Percentiles rank a stretch among this genome's conserved stretches.
These are phyloP conservation scores for Plasmodium coatneyi DNA, from an alignment of 169 alveolate species.

Conservation along the genomic window DNA sequence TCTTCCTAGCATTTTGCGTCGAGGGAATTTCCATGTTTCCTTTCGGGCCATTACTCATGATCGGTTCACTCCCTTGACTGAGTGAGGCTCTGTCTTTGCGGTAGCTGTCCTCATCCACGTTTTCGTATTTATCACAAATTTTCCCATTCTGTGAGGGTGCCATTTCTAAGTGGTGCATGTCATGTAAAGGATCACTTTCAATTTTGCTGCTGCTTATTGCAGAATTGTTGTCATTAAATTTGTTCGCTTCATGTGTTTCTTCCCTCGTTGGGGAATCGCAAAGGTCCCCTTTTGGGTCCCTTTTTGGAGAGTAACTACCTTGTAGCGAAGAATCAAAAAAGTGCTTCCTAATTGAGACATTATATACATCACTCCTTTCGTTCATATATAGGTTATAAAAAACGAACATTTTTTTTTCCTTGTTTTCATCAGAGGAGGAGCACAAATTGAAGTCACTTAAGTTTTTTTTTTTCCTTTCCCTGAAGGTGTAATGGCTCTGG, in stretches of 20 bases:
- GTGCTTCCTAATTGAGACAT: not conserved
- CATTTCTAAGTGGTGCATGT: not conserved
- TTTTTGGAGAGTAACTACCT: not conserved
- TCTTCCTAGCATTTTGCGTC: not conserved
- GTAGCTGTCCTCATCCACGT: not conserved
- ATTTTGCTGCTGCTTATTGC: not conserved
- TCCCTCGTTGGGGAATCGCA: not conserved
- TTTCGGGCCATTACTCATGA: not conserved
- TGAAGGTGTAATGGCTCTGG: constrained; percentile 26
- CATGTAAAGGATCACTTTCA: not conserved
- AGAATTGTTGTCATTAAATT: not conserved
- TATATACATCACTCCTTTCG: constrained; percentile 13
- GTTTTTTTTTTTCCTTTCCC: constrained; percentile 65
- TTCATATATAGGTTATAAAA: constrained; percentile 68
- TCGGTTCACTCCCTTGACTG: not conserved
- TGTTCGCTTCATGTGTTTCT: not conserved
- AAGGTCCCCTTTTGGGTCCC: not conserved
- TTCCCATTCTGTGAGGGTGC: not conserved
- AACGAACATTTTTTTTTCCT: constrained; percentile 18
- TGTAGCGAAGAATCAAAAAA: not conserved
- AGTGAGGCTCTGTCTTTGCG: not conserved
- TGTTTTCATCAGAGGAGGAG: constrained; percentile 51
- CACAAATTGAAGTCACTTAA: constrained; percentile 24
- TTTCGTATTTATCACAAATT: not conserved
- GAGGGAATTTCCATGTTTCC: not conserved